phyloP scores from a whole-genome alignment of 345 rosid genomes.

The Aethionema arabicum region DNA sequence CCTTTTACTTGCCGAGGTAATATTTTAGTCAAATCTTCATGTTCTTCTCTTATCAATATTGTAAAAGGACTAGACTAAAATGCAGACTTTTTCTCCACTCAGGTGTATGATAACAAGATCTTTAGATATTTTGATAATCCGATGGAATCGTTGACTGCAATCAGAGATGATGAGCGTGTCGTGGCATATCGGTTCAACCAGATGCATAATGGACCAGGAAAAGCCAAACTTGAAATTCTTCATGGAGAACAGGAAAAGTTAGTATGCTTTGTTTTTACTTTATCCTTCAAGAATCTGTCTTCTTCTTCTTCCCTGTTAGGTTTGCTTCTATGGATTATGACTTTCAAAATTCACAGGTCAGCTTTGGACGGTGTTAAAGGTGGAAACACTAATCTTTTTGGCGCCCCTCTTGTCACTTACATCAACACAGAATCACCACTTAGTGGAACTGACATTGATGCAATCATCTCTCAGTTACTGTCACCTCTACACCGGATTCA shows the following conservation, averaged over 20 bases:
- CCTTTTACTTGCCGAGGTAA: conserved; percentile 84
- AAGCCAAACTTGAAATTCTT: conserved; percentile 61
- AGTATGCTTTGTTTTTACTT: conserved; percentile 28
- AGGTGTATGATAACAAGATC: conserved; percentile 66
- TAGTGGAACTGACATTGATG: conserved; percentile 61
- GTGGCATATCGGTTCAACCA: conserved; percentile 72
- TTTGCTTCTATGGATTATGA: background rate
- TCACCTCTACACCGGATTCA: conserved; percentile 61
- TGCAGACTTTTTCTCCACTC: conserved; percentile 22
- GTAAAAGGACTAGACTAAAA: conserved; percentile 6
- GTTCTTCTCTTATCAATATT: conserved; percentile 9
- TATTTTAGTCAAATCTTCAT: background rate
- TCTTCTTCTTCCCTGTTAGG: conserved; percentile 14
- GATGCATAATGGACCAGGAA: conserved; percentile 52
- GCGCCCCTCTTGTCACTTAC: conserved; percentile 70
- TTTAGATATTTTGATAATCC: conserved; percentile 58
- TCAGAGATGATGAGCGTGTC: conserved; percentile 76
- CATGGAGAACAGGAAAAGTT: conserved; percentile 61
- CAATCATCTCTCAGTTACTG: conserved; percentile 49
- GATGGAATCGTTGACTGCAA: conserved; percentile 44
- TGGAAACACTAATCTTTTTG: conserved; percentile 50
- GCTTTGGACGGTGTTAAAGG: conserved; percentile 41
- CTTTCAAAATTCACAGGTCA: conserved; percentile 42
- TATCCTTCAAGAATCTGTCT: conserved; percentile 7
- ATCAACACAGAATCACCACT: conserved; percentile 49